Percentiles rank a stretch among this genome's conserved stretches.
Evolutionary conservation across 23 red algal species (phyloP).

Genomic region (Agarophyton chilense): DNA sequence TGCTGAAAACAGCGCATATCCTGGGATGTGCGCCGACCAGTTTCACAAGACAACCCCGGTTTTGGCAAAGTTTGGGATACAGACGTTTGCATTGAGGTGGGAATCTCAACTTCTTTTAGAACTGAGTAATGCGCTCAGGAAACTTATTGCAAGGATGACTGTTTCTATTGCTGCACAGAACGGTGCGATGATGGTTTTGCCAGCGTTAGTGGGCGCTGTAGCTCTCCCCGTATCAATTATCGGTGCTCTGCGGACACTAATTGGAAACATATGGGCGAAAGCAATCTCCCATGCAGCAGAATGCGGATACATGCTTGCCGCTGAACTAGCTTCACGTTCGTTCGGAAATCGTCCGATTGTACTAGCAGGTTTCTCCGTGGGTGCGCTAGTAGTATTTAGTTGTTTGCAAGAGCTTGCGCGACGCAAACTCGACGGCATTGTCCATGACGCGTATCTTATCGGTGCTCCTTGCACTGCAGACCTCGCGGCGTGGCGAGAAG

Average conservation of each 20-base stretch:
- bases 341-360: constrained; percentile 71
- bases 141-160: constrained; percentile 45
- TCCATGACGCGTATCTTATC: constrained; percentile 70
- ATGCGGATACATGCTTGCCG: constrained; percentile 70
- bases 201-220: constrained; percentile 60
- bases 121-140: constrained; percentile 61
- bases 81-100: constrained; percentile 67
- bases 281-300: constrained; percentile 51
- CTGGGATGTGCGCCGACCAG: constrained; percentile 66
- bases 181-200: constrained; percentile 44
- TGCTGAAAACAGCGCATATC: constrained; percentile 48
- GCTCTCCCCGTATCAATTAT: constrained; percentile 64
- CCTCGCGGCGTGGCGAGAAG: constrained; percentile 32
- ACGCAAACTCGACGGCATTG: constrained; percentile 55
- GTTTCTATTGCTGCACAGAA: constrained; percentile 65
- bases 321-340: constrained; percentile 58
- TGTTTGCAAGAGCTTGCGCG: constrained; percentile 60
- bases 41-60: constrained; percentile 16
- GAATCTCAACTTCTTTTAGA: constrained; percentile 60
- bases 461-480: constrained; percentile 61
- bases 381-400: constrained; percentile 63
- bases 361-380: constrained; percentile 58
- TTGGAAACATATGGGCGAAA: constrained; percentile 69
- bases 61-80: constrained; percentile 12
- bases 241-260: constrained; percentile 52